Percentiles rank a stretch among this genome's conserved stretches.
These are phyloP conservation scores for Flaveria ramosissima DNA, from an alignment of 129 eudicot genomes.

Conservation along the genomic window DNA sequence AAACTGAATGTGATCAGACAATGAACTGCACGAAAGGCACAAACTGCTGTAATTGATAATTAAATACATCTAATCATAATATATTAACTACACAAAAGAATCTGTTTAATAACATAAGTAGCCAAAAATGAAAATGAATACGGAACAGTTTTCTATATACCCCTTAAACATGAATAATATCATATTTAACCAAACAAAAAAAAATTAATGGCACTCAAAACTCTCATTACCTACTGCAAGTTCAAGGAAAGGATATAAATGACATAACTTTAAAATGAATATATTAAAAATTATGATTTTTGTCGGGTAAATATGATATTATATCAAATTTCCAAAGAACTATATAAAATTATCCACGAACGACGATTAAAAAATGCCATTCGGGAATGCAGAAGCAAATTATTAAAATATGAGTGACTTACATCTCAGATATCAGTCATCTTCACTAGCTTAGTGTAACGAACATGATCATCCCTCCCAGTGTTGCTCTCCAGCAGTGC, in stretches of 20 bases:
- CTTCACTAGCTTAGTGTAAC: conserved; percentile 71
- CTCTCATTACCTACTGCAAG: neutral
- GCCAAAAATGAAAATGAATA: neutral
- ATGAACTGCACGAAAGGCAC: neutral
- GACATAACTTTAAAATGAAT: neutral
- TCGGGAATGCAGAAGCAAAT: neutral
- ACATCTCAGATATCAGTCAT: conserved; percentile 41
- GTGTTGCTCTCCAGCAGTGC: conserved; percentile 91
- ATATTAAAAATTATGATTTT: neutral
- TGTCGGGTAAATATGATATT: neutral
- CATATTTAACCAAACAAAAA: neutral
- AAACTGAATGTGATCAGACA: neutral
- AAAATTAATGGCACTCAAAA: neutral
- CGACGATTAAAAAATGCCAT: neutral
- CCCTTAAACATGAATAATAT: neutral
- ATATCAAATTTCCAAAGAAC: neutral
- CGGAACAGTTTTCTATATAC: neutral
- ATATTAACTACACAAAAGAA: neutral
- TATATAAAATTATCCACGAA: neutral
- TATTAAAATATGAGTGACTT: neutral
- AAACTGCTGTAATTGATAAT: no score
- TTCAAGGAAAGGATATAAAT: neutral
- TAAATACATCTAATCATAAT: neutral
- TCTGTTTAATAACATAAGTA: neutral
- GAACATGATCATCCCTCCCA: conserved; percentile 81